Percentiles rank a stretch among this genome's conserved stretches.
These are phyloP conservation scores for maize (Zea mays) DNA, from an alignment of 176 grass and related monocot genomes.

Conservation along the genomic window Zm-B73-REFERENCE-NAM-5.0 NC_050096.1:274110001-274110500, in stretches of 20 bases:
- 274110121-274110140: conserved; percentile 71
- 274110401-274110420: conserved; percentile 83
- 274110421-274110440: conserved; percentile 89
- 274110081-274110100: conserved; percentile 90
- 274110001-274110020: conserved; percentile 92
- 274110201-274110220: conserved; percentile 81
- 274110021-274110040: conserved; percentile 92
- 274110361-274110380: conserved; percentile 95
- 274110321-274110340: conserved; percentile 90
- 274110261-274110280: conserved; percentile 72
- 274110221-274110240: conserved; percentile 81
- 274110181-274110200: conserved; percentile 90
- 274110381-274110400: conserved; percentile 94
- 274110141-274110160: conserved; percentile 59
- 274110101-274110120: conserved; percentile 71
- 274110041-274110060: conserved; percentile 92
- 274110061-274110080: conserved; percentile 85
- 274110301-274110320: conserved; percentile 83
- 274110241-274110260: conserved; percentile 91
- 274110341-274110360: conserved; percentile 96
- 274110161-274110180: conserved; percentile 80
- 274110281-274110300: conserved; percentile 92
- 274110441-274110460: conserved; percentile 68
- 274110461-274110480: conserved; percentile 82
- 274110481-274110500: neutral